Conservation (phyloP, 2,329 filamentous ascomycete genomes). For the Neodidymelliopsis sp. region DNA sequence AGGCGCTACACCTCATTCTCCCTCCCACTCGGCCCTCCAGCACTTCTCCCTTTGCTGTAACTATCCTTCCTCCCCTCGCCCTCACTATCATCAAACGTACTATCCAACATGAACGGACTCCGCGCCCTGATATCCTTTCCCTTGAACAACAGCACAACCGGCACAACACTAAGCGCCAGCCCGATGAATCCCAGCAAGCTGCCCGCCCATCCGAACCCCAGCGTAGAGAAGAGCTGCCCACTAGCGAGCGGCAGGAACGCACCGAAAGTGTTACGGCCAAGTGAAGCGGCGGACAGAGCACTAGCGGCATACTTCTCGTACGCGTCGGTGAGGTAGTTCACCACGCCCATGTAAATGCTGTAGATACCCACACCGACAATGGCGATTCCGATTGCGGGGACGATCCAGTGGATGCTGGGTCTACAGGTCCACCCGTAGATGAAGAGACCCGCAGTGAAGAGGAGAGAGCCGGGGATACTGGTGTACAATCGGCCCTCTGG, state of each 20-base stretch:
- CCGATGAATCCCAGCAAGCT: constrained; percentile 55
- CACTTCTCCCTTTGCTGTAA: not conserved
- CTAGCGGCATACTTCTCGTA: constrained; percentile 59
- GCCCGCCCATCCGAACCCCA: constrained; percentile 55
- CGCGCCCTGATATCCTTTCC: constrained; percentile 49
- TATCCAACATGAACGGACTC: constrained; percentile 49
- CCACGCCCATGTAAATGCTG: constrained; percentile 56
- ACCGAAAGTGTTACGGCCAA: constrained; percentile 56
- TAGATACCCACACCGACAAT: constrained; percentile 41
- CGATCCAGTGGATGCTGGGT: constrained; percentile 44
- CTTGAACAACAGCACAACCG: constrained; percentile 52
- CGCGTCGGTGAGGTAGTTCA: constrained; percentile 58
- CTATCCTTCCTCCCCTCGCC: constrained; percentile 6
- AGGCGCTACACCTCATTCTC: constrained; percentile 1
- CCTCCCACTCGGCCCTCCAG: not conserved
- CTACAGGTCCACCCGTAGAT: constrained; percentile 43
- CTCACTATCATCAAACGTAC: constrained; percentile 31
- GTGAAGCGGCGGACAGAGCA: constrained; percentile 55
- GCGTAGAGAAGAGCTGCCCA: constrained; percentile 48
- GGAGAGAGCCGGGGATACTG: constrained; percentile 51
- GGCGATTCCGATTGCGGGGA: constrained; percentile 34
- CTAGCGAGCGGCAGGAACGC: constrained; percentile 57
- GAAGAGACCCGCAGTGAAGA: constrained; percentile 43
- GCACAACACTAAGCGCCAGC: constrained; percentile 49
- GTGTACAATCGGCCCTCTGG: constrained; percentile 55